Conservation (phyloP, 1,284 basidiomycete species). For the Moniliella sp. region DNA sequence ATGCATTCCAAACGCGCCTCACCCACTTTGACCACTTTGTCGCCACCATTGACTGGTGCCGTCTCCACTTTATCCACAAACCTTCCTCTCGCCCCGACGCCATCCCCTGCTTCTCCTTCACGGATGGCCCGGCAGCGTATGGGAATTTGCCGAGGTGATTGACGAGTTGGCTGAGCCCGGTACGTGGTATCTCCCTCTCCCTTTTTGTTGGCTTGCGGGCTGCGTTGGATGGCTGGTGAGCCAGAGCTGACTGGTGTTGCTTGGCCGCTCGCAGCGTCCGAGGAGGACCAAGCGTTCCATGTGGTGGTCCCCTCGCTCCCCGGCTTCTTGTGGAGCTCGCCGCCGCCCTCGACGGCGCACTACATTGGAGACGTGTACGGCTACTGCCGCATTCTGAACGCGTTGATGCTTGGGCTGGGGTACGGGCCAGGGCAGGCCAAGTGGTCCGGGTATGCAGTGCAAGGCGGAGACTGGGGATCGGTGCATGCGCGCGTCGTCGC, state of each 20-base stretch:
- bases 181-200: too few species aligned
- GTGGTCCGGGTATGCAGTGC: not conserved
- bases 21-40: not conserved
- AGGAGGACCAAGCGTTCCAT: not conserved
- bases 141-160: not conserved
- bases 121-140: not conserved
- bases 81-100: not conserved
- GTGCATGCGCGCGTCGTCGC: not conserved
- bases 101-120: not conserved
- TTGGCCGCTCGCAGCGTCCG: not conserved
- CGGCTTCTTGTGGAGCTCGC: not conserved
- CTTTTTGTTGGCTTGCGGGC: too few species aligned
- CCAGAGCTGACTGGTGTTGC: too few species aligned
- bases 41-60: not conserved
- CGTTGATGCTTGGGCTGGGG: conserved; percentile 1
- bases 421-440: not conserved
- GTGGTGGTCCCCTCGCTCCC: conserved; percentile 1
- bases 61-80: not conserved
- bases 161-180: not conserved
- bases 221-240: too few species aligned
- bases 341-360: not conserved
- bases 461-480: not conserved
- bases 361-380: not conserved
- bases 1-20: too few species aligned
- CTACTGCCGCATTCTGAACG: not conserved